These are phyloP conservation scores for Datisca glomerata DNA, from an alignment of 306 rosid species.

Conservation along the genomic window DNA sequence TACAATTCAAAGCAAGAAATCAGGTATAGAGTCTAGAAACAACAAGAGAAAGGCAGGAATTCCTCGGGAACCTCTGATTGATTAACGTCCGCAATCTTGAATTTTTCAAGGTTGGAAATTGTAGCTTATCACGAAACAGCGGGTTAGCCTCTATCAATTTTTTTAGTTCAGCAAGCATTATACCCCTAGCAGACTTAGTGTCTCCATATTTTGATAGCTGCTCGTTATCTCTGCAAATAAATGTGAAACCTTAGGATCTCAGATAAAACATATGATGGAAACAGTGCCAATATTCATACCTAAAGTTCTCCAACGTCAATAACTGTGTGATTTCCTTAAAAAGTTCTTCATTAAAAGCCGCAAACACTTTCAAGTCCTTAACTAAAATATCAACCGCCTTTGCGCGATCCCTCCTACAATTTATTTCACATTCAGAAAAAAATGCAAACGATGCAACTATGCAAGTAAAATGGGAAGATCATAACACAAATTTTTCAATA, in stretches of 20 bases:
- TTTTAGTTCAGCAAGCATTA: constrained; percentile 95
- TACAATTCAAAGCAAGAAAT: constrained; percentile 5
- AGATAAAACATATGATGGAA: constrained; percentile 1
- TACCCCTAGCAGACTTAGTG: constrained; percentile 94
- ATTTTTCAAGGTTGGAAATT: constrained; percentile 88
- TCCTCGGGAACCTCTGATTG: constrained; percentile 70
- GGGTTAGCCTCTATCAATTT: constrained; percentile 98
- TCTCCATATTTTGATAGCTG: constrained; percentile 98
- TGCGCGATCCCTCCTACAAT: constrained; percentile 82
- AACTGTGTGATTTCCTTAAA: constrained; percentile 96
- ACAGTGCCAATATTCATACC: constrained; percentile 38
- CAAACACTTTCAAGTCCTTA: constrained; percentile 94
- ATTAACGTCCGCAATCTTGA: constrained; percentile 94
- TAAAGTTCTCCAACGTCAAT: constrained; percentile 86
- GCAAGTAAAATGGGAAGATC: constrained; percentile 8
- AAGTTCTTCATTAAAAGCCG: constrained; percentile 93
- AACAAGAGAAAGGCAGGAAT: constrained; percentile 2
- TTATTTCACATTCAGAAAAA: constrained; percentile 13
- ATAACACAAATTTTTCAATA: constrained; percentile 1
- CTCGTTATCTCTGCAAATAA: constrained; percentile 77
- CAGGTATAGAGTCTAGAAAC: constrained; percentile 6
- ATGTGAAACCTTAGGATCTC: constrained; percentile 3
- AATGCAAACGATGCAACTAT: neutral
- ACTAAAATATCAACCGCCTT: constrained; percentile 94
- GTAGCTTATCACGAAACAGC: constrained; percentile 95